Base-by-base conservation (phyloP, 1,139 yeast genomes). In the Yamadazyma jaroonii region DNA sequence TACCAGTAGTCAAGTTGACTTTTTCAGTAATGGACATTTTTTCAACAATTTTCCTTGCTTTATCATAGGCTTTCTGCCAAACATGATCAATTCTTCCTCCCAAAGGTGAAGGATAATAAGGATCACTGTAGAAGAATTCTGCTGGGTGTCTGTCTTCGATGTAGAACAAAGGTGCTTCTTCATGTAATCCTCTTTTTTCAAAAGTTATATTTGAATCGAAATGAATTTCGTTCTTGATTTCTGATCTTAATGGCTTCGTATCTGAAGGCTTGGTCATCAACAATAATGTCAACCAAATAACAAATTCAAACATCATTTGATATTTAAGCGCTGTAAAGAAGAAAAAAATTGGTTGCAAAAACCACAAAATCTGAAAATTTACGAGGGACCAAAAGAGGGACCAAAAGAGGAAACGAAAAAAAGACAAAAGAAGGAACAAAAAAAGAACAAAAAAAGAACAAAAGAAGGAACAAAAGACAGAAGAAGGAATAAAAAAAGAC, bases 1-100 rank as follows among this genome's bases (percentile, higher is more conserved):
- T 71, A n/a, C 85, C 85, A 2, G 84, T 75, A 6, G 85, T 79
- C 39, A 80, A 56, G 50, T 79, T 79, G 29, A 77, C 83, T 49
- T 78, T 79, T 50, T 80, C 85, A 12, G 71, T 59, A 28, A 75
- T 66, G 1, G 82, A 65, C 77, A 80, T 73, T 46, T 74, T 74
- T 43, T 72, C 72, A 21, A 64, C 72, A 23, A 78, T 57, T 39
- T 67, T 73, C 39, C 77, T 61, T 2, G 84, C 85, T 40, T 72
- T 72, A 17, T 66, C 72, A 50, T 70, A 79, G 1, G 84, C 84
- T 9, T 61, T 66, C 43, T 67, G 76, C 85, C 85, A 80, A 15
- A 68, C 66, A 33, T 62, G 59, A 23, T 63, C 69, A 9, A 70
- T 47, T 37, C 75, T 54, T 7, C 77, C 77, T 3, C 73, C 74